Evolutionary conservation across 129 eudicot genomes (phyloP).

Genomic region (Rutidosis leptorrhynchoides): DNA sequence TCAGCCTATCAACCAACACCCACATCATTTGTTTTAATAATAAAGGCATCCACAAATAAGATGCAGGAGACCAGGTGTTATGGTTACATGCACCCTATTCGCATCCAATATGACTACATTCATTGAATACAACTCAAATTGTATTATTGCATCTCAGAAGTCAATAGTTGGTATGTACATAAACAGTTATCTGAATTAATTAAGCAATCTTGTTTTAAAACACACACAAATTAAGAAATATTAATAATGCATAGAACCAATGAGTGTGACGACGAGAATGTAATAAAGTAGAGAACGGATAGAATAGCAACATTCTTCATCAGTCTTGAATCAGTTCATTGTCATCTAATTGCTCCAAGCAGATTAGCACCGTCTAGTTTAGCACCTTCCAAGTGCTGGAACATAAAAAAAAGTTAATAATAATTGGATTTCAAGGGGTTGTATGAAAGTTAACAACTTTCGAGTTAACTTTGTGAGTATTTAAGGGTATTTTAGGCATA

Average conservation of each 20-base stretch:
- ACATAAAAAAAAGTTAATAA: neutral
- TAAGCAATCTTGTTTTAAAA: neutral
- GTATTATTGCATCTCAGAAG: conserved; percentile 14
- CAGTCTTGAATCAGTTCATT: conserved; percentile 7
- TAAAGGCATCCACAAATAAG: neutral
- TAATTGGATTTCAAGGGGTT: neutral
- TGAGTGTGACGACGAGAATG: neutral
- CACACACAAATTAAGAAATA: conserved; percentile 8
- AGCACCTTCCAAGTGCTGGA: conserved; percentile 75
- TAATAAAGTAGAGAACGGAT: conserved; percentile 5
- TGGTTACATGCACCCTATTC: neutral
- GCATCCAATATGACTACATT: neutral
- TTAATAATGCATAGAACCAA: neutral
- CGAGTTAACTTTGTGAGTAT: neutral
- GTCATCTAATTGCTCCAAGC: conserved; percentile 80
- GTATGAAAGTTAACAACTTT: neutral
- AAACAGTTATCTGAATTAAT: neutral
- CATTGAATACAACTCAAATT: neutral
- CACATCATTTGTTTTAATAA: neutral
- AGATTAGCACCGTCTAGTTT: conserved; percentile 78
- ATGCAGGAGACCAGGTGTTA: no score
- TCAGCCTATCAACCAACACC: neutral
- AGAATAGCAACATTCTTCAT: conserved; percentile 7
- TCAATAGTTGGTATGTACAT: conserved; percentile 4
- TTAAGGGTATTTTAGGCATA: conserved; percentile 10